Evolutionary conservation across 2,329 filamentous ascomycete species (phyloP).

Genomic region (Ceratocystis huliohia): DNA sequence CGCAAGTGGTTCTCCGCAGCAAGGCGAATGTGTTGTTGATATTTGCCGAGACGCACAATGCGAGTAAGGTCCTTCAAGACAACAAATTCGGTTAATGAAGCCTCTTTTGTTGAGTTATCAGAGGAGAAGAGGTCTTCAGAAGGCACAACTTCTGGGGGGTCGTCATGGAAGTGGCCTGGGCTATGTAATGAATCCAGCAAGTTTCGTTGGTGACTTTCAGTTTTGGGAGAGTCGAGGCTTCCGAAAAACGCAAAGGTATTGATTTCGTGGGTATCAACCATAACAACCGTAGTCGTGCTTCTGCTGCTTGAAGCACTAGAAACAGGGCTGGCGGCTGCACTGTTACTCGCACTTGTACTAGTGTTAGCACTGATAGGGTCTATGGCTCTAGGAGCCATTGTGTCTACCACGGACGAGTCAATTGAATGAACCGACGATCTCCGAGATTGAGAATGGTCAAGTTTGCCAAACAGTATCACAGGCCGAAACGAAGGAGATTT

Average conservation of each 20-base stretch:
- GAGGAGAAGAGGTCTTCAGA: neutral
- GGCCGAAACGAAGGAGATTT: neutral
- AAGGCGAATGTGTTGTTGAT: constrained; percentile 67
- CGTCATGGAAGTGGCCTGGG: constrained; percentile 7
- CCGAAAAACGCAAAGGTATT: neutral
- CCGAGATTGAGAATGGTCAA: neutral
- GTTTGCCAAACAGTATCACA: neutral
- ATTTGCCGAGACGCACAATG: constrained; percentile 62
- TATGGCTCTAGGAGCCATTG: neutral
- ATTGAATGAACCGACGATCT: neutral
- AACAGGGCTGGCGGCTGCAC: neutral
- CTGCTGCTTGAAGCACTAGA: neutral
- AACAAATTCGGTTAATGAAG: constrained; percentile 38
- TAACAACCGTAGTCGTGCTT: neutral
- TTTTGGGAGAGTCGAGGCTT: neutral
- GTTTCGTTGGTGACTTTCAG: neutral
- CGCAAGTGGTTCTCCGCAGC: constrained; percentile 62
- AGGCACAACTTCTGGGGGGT: constrained; percentile 16
- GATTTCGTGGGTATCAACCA: neutral
- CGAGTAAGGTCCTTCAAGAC: constrained; percentile 67
- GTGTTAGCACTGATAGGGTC: neutral
- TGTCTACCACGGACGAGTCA: neutral
- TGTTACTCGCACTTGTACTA: neutral
- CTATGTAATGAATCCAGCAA: neutral
- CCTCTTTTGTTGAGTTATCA: constrained; percentile 31